These are phyloP conservation scores for Haplosporangium gracile DNA, from an alignment of 192 early-diverging fungal species.

Conservation along the genomic window DNA sequence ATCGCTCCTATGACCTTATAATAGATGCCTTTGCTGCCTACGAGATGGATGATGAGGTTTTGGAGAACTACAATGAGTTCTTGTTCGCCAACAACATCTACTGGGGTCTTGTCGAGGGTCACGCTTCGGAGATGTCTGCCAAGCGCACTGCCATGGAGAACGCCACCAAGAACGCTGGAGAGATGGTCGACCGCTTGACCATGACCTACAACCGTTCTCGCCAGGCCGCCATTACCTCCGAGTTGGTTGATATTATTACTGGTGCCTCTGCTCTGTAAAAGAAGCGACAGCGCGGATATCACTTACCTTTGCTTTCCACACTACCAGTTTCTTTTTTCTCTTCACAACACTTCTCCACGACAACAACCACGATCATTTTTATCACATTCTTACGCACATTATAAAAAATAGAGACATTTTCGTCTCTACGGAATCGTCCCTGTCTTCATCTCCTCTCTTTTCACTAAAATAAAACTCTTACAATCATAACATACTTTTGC, in stretches of 20 bases:
- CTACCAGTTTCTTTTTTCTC: too few relatives aligned
- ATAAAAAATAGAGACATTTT: too few relatives aligned
- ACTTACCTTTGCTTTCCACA: too few relatives aligned
- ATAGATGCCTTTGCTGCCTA: slow-evolving; percentile 86
- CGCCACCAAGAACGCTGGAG: slow-evolving; percentile 99
- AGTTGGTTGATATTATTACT: slow-evolving; percentile 97
- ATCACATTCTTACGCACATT: too few relatives aligned
- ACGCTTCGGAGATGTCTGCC: slow-evolving; percentile 95
- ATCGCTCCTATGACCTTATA: neutral
- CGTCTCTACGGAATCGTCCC: too few relatives aligned
- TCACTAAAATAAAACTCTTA: too few relatives aligned
- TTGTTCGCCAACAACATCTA: slow-evolving; percentile 93
- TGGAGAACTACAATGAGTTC: slow-evolving; percentile 94
- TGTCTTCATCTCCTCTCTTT: too few relatives aligned
- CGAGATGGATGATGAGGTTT: slow-evolving; percentile 90
- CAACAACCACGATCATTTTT: too few relatives aligned
- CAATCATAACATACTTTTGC: too few relatives aligned
- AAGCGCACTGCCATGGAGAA: slow-evolving; percentile 99
- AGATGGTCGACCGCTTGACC: slow-evolving; percentile 97
- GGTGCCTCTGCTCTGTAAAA: slow-evolving; percentile 92
- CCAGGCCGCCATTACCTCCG: slow-evolving; percentile 98
- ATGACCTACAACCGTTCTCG: slow-evolving; percentile 97
- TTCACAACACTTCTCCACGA: too few relatives aligned
- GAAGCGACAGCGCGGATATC: neutral
- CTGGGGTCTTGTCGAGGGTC: slow-evolving; percentile 97